These are phyloP conservation scores for Marsdenia floribunda DNA, from an alignment of 257 asterid species.

Conservation along the genomic window DNA sequence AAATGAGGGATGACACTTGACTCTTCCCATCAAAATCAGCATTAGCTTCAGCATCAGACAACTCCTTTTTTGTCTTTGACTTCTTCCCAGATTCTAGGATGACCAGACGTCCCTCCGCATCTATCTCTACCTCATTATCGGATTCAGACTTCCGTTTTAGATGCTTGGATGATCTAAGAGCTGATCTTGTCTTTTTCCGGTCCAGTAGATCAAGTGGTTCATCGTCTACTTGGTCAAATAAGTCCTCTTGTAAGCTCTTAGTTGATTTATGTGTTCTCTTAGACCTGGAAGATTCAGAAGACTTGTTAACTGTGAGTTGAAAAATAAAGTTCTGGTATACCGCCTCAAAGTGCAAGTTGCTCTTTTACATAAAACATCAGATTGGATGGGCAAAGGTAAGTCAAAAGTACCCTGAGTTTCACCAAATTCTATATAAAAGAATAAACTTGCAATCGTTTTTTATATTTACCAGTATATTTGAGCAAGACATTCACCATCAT, in stretches of 20 bases:
- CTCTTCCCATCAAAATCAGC: slow-evolving; percentile 47
- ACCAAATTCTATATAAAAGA: neutral
- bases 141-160: slow-evolving; percentile 48
- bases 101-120: slow-evolving; percentile 74
- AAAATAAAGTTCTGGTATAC: neutral
- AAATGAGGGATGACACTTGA: slow-evolving; percentile 32
- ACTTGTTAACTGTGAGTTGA: neutral
- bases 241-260: slow-evolving; percentile 78
- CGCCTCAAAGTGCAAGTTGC: neutral
- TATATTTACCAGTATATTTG: neutral
- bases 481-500: neutral
- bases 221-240: slow-evolving; percentile 68
- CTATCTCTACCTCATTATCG: slow-evolving; percentile 75
- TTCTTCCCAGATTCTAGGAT: slow-evolving; percentile 47
- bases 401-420: neutral
- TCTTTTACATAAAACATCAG: neutral
- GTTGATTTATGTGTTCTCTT: slow-evolving; percentile 52
- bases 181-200: slow-evolving; percentile 63
- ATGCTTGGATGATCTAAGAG: slow-evolving; percentile 62
- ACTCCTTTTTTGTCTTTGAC: slow-evolving; percentile 39
- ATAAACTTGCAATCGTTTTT: neutral
- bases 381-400: neutral
- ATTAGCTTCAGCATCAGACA: slow-evolving; percentile 22
- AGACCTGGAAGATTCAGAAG: slow-evolving; percentile 36
- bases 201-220: slow-evolving; percentile 96